Base-by-base conservation (phyloP, 1,284 basidiomycete genomes). In the Naganishia liquefaciens region DNA sequence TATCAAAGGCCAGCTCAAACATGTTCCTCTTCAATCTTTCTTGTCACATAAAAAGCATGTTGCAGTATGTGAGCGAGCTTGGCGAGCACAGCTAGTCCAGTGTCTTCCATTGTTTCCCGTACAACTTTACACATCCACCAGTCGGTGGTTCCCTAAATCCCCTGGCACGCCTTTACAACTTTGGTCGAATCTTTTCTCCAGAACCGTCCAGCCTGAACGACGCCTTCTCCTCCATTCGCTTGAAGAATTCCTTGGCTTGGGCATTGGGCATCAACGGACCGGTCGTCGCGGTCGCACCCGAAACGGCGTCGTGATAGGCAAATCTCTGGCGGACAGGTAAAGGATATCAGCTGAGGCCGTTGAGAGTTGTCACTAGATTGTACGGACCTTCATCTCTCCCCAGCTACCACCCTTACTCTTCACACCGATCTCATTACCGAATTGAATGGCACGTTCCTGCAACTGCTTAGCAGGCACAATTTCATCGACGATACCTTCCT, bases 401-500 rank as follows among this genome's bases (percentile, higher is more conserved):
- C 80, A 84, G 13, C 77, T 79, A 23, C 83, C 82, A 44, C 74
- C 74, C 17, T 73, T 79, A 5, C 81, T 76, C 65, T 79, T 80
- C 17, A 54, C 63, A 28, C 80, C 80, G 55, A 80, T 71, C 60
- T 75, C 72, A 33, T 73, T 68, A 0, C 78, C 83, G 5, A 83
- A 63, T 68, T 79, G 75, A 1, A 76, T 61, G 2, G 83, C 80
- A 15, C 69, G 71, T 9, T 74, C 79, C 23, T 93, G 71, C 4
- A 94, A 82, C 51, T 84, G 81, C 0, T 86, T 70, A 1, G 69
- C 85, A 60, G 80, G 80, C 27, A 85, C 89, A 52, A 89, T 74
- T 67, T 84, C 81, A 74, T 96, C 93, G 25, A 96, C 79, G 11
- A 96, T 77, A 5, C 89, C 88, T 19, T 81, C 81, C 11, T 83